A percentile compares a stretch with the other conserved stretches of the same genome.
phyloP scores from a whole-genome alignment of 2,329 filamentous ascomycete genomes.

The Alternaria sp. region DNA sequence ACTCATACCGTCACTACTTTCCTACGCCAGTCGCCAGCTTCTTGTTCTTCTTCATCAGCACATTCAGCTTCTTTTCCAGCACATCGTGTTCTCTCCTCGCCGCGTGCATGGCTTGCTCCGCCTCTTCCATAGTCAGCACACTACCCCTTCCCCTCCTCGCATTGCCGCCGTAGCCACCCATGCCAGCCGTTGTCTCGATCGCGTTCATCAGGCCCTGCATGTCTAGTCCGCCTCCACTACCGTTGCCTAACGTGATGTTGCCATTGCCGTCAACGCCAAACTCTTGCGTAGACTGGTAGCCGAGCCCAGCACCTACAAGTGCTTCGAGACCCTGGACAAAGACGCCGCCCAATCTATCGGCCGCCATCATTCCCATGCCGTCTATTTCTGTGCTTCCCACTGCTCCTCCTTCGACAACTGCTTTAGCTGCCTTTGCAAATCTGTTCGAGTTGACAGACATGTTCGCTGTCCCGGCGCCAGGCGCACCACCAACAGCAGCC shows the following conservation, averaged over 20 bases:
- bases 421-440: constrained; percentile 47
- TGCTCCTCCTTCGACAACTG: constrained; percentile 45
- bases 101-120: constrained; percentile 46
- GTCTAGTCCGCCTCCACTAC: constrained; percentile 23
- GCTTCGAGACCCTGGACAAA: constrained; percentile 48
- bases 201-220: constrained; percentile 38
- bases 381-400: constrained; percentile 44
- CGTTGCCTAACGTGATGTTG: constrained; percentile 27
- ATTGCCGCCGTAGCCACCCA: constrained; percentile 5
- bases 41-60: constrained; percentile 50
- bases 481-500: constrained; percentile 47
- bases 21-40: constrained; percentile 27
- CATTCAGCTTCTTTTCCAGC: constrained; percentile 48
- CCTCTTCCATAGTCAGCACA: constrained; percentile 47
- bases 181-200: constrained; percentile 10
- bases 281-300: constrained; percentile 34
- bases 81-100: constrained; percentile 49
- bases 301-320: constrained; percentile 45
- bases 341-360: constrained; percentile 46
- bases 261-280: constrained; percentile 35
- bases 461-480: constrained; percentile 42
- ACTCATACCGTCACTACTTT: not conserved
- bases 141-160: constrained; percentile 32
- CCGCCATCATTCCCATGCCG: constrained; percentile 46
- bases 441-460: constrained; percentile 42